Evolutionary conservation across 352 stramenopile species (phyloP), one percentile per base, ranked within the genome.

Genomic region (Globisporangium lucens): DNA sequence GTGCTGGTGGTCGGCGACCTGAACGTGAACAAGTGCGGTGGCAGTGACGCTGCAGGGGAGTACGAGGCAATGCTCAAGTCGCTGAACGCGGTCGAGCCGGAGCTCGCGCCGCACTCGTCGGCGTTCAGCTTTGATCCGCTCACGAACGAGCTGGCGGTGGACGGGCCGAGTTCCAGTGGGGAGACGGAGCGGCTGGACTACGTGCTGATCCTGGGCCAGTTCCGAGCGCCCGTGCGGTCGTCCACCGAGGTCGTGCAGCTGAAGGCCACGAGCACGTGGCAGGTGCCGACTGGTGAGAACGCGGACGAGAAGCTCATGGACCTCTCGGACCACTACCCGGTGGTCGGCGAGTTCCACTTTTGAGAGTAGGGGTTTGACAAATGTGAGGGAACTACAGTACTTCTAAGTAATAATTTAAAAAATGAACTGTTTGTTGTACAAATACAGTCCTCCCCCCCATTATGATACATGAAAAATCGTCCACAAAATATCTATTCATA

Each of bases 301-400:
- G 36, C 62, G 6, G 70, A 76, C 7, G 71, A 82, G 63, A 63
- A 77, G 29, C 73, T 88, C 13, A 62, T 83, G 20, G 83, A 91
- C 35, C 66, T 91, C 17, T 91, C 83, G 22, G 83, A 91, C 51
- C 83, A 91, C 55, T 91, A 89, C 61, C 83, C 83, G 6, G 80
- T 91, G 36, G 24, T 90, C 2, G 75, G 63, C 15, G 76, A 91
- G 56, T 75, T 91, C 12, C 65, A 77, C 56, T 90, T 86, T 74
- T 85, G 70, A 75, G 43, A 20, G 22, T 17, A 17, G 22, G 13
- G 13, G 5, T 49, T 49, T 20, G 4, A n/a, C 30, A 33, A 47
- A n/a, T 47, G 4, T n/a, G 24, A 24, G 24, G 24, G 24, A 24
- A 24, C 24, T 24, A 24, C 24, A 24, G 24, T 24, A 24, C 24